Evolutionary conservation across 106 monocot species (phyloP), one percentile per base, ranked within the genome.

Genomic region (Dioscorea zingiberensis): DNA sequence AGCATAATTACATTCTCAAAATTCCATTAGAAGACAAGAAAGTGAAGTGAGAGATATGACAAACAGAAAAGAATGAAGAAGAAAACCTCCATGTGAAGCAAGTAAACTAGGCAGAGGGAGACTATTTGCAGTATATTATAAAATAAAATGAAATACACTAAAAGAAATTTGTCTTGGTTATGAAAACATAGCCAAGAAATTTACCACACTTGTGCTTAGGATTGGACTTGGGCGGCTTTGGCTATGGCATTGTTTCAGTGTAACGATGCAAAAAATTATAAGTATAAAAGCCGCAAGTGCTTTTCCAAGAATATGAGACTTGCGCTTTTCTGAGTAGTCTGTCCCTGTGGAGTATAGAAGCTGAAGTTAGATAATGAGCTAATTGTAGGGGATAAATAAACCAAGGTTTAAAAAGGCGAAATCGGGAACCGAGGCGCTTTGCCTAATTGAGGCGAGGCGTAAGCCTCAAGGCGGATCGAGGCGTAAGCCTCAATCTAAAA

Each of bases 291-390:
- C 73, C 47, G 76, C 65, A 24, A 94, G 60, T 65, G 81, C 23
- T 72, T 84, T 94, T 30, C 76, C 74, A 14, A 89, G 73, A 71
- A 62, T 62, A 28, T 76, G 80, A 69, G 81, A 73, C 71, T 82
- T 94, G 26, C 59, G 73, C 57, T 74, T 85, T 61, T 83, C 82
- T 16, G 70, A 65, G 67, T 71, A 76, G n/a, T 86, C 93, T 71
- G 81, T 86, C 59, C 74, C 84, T 88, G 69, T 19, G 32, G 25
- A 19, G 22, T 38, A 38, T 38, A 6, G 0, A 0, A 38, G 0
- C 10, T 38, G 38, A 38, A 10, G 38, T 38, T 38, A 38, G 38
- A 38, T 10, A 38, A 38, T 8, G 38, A 38, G 38, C 38, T 38
- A 38, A 6, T 10, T 8, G 4, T 30, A 6, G 9, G 10, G 38